Evolutionary conservation across 140 eudicot genomes (phyloP), one percentile per base, ranked within the genome.

Genomic region (Bidens hawaiensis): DNA sequence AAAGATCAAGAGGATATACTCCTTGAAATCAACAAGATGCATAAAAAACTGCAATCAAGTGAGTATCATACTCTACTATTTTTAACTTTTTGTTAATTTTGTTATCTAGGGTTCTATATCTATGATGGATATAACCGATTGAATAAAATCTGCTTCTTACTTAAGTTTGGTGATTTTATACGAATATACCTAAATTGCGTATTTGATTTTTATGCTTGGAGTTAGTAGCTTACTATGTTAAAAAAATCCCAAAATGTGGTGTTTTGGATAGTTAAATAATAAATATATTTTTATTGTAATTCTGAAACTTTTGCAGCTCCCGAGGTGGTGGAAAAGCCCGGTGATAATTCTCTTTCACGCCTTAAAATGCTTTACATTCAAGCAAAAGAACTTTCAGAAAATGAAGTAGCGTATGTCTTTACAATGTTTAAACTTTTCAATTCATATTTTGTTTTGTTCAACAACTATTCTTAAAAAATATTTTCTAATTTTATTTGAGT

Each of bases 321-420:
- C 19, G 95, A 87, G 73, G 82, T 82, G 65, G 91, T 84, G 40
- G 95, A 87, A 64, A 91, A 84, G 76, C 95, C 91, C 17, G 95
- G 95, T 49, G 96, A 91, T 67, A 79, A 27, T 75, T 84, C 95
- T 21, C 79, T 91, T 24, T 68, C 93, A 14, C 80, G 62, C 73
- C 98, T 91, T 26, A 91, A 91, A 77, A 70, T 36, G 69, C 80
- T 91, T 41, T 87, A 91, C 74, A 84, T 61, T 38, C 98, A 81
- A 60, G 98, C 98, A 62, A 87, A 82, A 75, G 94, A 84, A 7
- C 95, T 91, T 17, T 74, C 98, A 10, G 96, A 84, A 85, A 74
- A 57, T 76, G 96, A 91, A 87, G 89, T 82, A 54, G 62, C 62
- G 97, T 86, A 81, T 23, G 86, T 71, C 38, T 52, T n/a, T n/a